phyloP scores from a whole-genome alignment of 2,329 filamentous ascomycete species.

The Sporothrix luriei region DNA sequence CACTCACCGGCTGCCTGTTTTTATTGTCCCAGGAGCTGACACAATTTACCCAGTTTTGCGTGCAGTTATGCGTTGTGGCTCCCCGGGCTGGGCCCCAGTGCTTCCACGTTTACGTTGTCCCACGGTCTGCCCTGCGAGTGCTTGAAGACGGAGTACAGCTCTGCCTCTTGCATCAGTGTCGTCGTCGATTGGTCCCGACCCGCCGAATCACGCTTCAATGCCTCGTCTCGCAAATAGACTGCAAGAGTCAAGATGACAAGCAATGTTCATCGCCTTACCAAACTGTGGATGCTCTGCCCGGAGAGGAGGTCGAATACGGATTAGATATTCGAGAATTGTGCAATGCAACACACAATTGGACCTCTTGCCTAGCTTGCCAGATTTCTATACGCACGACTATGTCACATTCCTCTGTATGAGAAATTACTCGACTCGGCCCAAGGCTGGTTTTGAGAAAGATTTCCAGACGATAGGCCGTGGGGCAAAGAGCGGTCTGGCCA shows the following conservation, averaged over 20 bases:
- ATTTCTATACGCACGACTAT: background rate
- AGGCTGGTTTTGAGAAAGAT: background rate
- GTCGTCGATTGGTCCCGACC: background rate
- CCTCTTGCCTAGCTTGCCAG: background rate
- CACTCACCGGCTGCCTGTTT: slow-evolving; percentile 22
- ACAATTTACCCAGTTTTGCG: slow-evolving; percentile 9
- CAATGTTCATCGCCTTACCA: background rate
- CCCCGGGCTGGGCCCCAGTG: slow-evolving; percentile 13
- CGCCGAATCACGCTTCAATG: background rate
- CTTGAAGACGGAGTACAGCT: background rate
- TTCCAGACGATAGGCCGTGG: background rate
- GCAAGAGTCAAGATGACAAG: background rate
- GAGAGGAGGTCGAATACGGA: background rate
- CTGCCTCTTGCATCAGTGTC: background rate
- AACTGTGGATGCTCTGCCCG: background rate
- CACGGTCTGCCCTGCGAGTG: slow-evolving; percentile 27
- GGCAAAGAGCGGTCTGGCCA: slow-evolving; percentile 27
- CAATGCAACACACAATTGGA: background rate
- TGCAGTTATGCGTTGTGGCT: slow-evolving; percentile 8
- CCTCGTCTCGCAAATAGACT: background rate
- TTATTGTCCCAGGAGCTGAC: slow-evolving; percentile 10
- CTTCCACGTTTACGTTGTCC: slow-evolving; percentile 8
- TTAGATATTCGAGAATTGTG: background rate
- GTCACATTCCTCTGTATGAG: background rate
- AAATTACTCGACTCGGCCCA: background rate